Conservation (phyloP, 495 filamentous ascomycete species). For the Penicillium malachiteum region DNA sequence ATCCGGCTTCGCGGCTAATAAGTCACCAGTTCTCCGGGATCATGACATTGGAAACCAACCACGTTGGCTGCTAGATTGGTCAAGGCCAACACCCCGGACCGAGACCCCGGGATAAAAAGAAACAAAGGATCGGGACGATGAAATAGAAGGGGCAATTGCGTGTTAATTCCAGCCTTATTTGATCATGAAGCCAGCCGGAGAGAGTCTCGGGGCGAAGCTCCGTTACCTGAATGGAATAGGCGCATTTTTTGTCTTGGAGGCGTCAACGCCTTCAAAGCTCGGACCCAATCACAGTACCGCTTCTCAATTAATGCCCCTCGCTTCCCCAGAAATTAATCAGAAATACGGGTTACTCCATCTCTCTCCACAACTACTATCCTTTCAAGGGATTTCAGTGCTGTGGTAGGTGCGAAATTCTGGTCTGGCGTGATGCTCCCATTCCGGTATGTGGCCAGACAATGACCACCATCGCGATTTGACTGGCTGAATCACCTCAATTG, state of each 20-base stretch:
- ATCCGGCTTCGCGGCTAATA: neutral
- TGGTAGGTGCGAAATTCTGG: conserved; percentile 24
- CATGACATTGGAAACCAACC: neutral
- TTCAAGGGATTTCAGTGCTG: neutral
- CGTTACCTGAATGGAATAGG: conserved; percentile 8
- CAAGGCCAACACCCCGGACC: conserved; percentile 7
- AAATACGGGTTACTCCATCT: neutral
- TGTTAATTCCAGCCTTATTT: neutral
- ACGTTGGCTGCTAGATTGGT: conserved; percentile 3
- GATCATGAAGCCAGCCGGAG: neutral
- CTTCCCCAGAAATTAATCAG: conserved; percentile 12
- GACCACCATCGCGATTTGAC: neutral
- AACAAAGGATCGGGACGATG: neutral
- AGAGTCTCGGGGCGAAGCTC: conserved; percentile 5
- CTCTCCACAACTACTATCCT: neutral
- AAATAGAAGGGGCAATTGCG: neutral
- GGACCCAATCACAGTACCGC: conserved; percentile 15
- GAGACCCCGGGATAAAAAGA: neutral
- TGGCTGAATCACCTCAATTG: neutral
- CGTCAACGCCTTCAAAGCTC: neutral
- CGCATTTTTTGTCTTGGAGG: neutral
- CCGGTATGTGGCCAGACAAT: conserved; percentile 6
- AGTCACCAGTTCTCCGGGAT: neutral
- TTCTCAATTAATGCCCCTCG: neutral
- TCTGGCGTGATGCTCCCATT: conserved; percentile 2